phyloP scores from a whole-genome alignment of 176 grass and related monocot genomes.

The Avena sativa region DNA sequence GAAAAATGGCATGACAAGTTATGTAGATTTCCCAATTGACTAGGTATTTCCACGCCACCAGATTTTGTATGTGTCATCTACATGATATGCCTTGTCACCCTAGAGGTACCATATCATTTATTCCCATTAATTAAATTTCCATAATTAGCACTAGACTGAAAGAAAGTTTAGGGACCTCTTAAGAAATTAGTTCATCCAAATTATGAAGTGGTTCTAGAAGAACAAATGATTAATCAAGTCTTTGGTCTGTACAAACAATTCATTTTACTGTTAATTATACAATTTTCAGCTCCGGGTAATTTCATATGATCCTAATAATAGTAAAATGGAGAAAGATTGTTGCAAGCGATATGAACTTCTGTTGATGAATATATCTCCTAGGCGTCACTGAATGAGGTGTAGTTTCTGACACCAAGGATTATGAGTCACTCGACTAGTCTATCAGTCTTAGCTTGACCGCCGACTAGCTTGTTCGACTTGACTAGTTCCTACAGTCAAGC shows the following conservation, averaged over 20 bases:
- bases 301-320: not conserved
- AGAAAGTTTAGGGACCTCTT: not conserved
- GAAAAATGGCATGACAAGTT: not conserved
- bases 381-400: not conserved
- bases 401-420: not conserved
- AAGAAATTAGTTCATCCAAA: not conserved
- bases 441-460: too few relatives aligned
- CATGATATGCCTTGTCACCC: not conserved
- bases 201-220: constrained; percentile 8
- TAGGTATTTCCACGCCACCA: not conserved
- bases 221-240: not conserved
- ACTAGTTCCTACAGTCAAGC: too few relatives aligned
- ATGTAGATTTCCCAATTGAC: not conserved
- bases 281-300: not conserved
- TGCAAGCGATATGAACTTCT: not conserved
- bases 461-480: too few relatives aligned
- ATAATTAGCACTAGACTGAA: not conserved
- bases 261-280: not conserved
- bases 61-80: not conserved
- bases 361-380: not conserved
- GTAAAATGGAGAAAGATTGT: not conserved
- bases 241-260: not conserved
- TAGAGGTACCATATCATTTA: not conserved
- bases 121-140: not conserved
- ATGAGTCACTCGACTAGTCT: too few relatives aligned